Conservation (phyloP, 768 basidiomycete species). For the Hypsizygus marmoreus region DNA sequence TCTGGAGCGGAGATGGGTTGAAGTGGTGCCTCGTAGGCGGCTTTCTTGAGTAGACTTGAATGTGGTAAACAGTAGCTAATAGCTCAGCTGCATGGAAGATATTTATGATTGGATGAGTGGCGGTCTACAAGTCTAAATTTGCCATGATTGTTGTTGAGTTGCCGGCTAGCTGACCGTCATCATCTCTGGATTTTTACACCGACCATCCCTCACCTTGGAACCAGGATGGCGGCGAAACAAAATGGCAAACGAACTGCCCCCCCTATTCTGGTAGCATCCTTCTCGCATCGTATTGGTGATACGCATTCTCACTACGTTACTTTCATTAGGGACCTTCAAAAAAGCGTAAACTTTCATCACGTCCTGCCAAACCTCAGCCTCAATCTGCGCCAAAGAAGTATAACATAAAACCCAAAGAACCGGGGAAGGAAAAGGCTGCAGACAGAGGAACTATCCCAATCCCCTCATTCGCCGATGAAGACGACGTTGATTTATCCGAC, state of each 20-base stretch:
- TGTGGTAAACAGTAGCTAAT: no score
- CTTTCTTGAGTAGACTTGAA: no score
- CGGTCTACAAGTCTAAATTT: no score
- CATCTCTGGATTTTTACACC: constrained; percentile 1
- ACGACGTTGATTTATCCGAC: constrained; percentile 63
- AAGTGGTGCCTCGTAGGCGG: no score
- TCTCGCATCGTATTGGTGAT: no score
- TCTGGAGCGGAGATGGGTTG: no score
- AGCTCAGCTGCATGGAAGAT: no score
- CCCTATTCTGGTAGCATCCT: constrained; percentile 23
- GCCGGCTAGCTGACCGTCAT: no score
- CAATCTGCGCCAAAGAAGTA: constrained; percentile 22
- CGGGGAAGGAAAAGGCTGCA: constrained; percentile 59
- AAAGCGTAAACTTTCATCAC: constrained; percentile 56
- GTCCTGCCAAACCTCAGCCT: constrained; percentile 19
- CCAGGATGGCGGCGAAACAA: constrained; percentile 23
- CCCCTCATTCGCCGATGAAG: constrained; percentile 48
- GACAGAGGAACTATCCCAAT: constrained; percentile 66
- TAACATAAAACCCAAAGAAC: constrained; percentile 36
- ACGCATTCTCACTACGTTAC: neutral
- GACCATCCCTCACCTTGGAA: neutral
- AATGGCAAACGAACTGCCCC: constrained; percentile 36
- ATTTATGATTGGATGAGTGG: no score
- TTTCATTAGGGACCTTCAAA: constrained; percentile 47
- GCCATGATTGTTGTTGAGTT: no score